Conservation (phyloP, 139 green algal species). For the Coelastrella sp. region DNA sequence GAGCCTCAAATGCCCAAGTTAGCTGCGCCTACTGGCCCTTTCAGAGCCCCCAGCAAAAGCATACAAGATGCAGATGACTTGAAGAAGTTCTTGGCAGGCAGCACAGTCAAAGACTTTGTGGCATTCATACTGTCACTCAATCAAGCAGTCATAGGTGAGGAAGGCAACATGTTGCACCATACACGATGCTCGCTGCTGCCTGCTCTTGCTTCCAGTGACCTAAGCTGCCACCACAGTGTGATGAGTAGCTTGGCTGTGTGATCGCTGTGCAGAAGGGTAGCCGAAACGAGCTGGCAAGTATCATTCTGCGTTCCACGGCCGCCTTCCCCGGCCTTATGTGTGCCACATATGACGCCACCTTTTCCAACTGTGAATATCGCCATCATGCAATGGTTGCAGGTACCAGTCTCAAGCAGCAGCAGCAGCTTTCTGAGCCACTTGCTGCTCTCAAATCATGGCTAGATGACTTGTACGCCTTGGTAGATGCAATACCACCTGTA, state of each 20-base stretch:
- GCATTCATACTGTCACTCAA: slow-evolving; percentile 90
- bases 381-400: not conserved
- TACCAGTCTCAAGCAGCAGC: slow-evolving; percentile 3
- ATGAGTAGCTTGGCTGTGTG: too few relatives aligned
- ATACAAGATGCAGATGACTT: slow-evolving; percentile 50
- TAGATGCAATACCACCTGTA: slow-evolving; percentile 88
- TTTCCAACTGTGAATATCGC: slow-evolving; percentile 11
- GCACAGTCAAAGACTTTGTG: slow-evolving; percentile 75
- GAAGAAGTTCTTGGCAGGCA: slow-evolving; percentile 70
- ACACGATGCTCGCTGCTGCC: too few relatives aligned
- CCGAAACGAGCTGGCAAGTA: too few relatives aligned
- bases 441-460: slow-evolving; percentile 68
- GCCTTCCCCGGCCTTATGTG: too few relatives aligned
- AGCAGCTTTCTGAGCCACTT: slow-evolving; percentile 50
- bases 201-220: too few relatives aligned
- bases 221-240: too few relatives aligned
- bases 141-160: slow-evolving; percentile 56
- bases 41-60: not conserved
- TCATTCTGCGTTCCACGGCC: too few relatives aligned
- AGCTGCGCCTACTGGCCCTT: not conserved
- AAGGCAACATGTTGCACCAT: too few relatives aligned
- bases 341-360: too few relatives aligned
- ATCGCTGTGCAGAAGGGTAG: too few relatives aligned
- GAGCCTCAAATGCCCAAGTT: not conserved
- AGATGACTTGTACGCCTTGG: slow-evolving; percentile 69